These are phyloP conservation scores for Hansenula sp. DNA, from an alignment of 1,139 yeast genomes.

Conservation along the genomic window DNA sequence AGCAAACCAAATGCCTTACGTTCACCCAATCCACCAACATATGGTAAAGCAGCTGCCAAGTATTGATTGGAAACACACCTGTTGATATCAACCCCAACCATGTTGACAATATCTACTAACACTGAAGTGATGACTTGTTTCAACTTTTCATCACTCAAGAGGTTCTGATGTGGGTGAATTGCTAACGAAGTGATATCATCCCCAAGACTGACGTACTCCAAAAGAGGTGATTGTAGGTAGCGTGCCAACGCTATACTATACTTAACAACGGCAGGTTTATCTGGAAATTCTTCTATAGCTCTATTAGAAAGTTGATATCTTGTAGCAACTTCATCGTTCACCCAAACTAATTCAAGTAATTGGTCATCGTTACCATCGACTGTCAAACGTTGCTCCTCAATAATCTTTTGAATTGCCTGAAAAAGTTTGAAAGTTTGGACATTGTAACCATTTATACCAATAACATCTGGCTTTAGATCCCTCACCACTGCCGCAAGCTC, in stretches of 20 bases:
- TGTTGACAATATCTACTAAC: constrained; percentile 84
- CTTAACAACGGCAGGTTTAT: constrained; percentile 75
- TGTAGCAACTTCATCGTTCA: constrained; percentile 90
- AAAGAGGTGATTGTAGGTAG: constrained; percentile 83
- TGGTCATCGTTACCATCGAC: constrained; percentile 47
- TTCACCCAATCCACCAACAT: constrained; percentile 89
- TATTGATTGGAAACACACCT: constrained; percentile 79
- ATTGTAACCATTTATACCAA: constrained; percentile 86
- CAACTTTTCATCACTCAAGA: constrained; percentile 63
- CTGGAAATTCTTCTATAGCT: constrained; percentile 80
- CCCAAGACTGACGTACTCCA: constrained; percentile 82
- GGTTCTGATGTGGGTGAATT: constrained; percentile 72
- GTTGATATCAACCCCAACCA: constrained; percentile 92
- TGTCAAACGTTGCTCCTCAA: constrained; percentile 51
- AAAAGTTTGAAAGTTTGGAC: constrained; percentile 64
- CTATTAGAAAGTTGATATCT: constrained; percentile 78
- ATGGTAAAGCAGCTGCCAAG: constrained; percentile 67
- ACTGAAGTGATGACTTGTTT: constrained; percentile 71
- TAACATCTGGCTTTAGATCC: constrained; percentile 72
- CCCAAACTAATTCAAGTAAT: constrained; percentile 58
- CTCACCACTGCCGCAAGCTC: constrained; percentile 53
- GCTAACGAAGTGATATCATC: constrained; percentile 68
- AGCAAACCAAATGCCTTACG: constrained; percentile 88
- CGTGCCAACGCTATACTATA: constrained; percentile 90
- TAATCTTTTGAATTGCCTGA: constrained; percentile 54